Evolutionary conservation across 148 eudicot species (phyloP), one percentile per base, ranked within the genome.

Genomic region (Polygonum aviculare): DNA sequence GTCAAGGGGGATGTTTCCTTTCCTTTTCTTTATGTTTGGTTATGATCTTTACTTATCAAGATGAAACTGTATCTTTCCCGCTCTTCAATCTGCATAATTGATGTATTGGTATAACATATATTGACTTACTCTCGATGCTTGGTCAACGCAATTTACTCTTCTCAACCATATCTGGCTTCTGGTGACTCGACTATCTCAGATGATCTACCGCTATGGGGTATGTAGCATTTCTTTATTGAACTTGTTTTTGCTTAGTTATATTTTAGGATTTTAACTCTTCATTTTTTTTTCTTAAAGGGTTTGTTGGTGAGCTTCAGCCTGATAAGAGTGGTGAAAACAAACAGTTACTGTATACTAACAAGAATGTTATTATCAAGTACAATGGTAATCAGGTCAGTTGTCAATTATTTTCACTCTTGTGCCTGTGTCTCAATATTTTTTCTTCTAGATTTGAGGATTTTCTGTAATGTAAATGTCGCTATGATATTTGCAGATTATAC

Each of bases 161-260:
- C 55, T 67, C 14, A 38, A 72, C 59, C 79, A 57, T 76, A 41
- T 84, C 59, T 73, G 82, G 47, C 48, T 77, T 83, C 79, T 71
- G 41, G 41, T 59, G 33, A 59, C 14, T 12, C 78, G 21, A 84
- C 80, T 47, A 62, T 74, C 59, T 74, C 91, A 92, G 94, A 92
- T 78, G 97, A 92, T 82, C 80, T 92, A 67, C 97, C 97, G 22
- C 72, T 92, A 47, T 92, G 97, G 97, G 97, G 97, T 92, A 92
- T 54, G 97, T 52, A 35, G 65, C 65, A 59, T 59, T 21, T 59
- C 12, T 14, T 59, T 33, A 39, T 35, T 57, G 0, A 26, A 19
- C 69, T 55, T 35, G 39, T 60, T 60, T 80, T 38, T 51, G n/a
- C 77, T 82, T 21, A 65, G 31, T 19, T 51, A 55, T 12, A 11